phyloP scores from a whole-genome alignment of 129 eudicot species.

The Centella asiatica region DNA sequence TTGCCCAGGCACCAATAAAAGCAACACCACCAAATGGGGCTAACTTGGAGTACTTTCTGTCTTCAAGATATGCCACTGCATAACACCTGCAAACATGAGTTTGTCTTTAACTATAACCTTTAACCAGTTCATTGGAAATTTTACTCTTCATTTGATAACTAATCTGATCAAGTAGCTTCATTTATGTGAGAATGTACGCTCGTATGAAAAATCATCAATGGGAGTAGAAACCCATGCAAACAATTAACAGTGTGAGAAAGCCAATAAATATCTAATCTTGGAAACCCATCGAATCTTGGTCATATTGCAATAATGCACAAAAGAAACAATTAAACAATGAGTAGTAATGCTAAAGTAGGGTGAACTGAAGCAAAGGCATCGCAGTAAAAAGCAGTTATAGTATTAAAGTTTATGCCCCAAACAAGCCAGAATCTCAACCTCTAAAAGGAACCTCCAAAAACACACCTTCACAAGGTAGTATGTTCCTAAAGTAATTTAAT shows the following conservation, averaged over 20 bases:
- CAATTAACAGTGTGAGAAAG: background rate
- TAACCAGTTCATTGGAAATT: background rate
- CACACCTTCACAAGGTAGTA: too few relatives aligned
- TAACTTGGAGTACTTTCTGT: constrained; percentile 61
- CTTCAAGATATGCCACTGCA: constrained; percentile 76
- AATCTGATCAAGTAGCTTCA: background rate
- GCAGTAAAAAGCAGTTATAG: background rate
- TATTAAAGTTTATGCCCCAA: too few relatives aligned
- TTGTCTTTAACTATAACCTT: constrained; percentile 15
- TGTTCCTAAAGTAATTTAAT: too few relatives aligned
- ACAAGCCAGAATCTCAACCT: too few relatives aligned
- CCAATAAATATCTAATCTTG: too few relatives aligned
- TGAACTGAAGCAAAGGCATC: background rate
- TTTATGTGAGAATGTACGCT: background rate
- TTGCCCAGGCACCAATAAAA: constrained; percentile 91
- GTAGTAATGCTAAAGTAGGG: too few relatives aligned
- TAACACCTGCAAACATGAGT: constrained; percentile 61
- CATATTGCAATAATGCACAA: too few relatives aligned
- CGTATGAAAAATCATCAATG: background rate
- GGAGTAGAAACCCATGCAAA: background rate
- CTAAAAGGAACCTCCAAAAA: too few relatives aligned
- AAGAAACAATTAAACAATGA: too few relatives aligned
- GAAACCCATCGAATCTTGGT: too few relatives aligned
- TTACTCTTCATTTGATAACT: too few relatives aligned
- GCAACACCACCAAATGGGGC: constrained; percentile 98